These are phyloP conservation scores for Pestalotiopsis sp. DNA, from an alignment of 2,329 filamentous ascomycete genomes.

Conservation along the genomic window DNA sequence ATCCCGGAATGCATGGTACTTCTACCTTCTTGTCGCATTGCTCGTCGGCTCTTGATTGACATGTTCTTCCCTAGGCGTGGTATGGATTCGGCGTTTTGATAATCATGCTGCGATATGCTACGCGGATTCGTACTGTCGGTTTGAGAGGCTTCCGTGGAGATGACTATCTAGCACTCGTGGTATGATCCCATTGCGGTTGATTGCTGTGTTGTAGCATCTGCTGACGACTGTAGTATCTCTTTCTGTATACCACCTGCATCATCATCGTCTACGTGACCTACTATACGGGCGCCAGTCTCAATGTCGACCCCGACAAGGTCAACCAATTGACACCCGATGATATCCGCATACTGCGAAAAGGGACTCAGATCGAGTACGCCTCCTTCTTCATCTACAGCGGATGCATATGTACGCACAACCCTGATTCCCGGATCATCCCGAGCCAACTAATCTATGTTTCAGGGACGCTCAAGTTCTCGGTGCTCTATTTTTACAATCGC, in stretches of 20 bases:
- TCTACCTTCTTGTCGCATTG: background rate
- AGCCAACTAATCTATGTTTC: background rate
- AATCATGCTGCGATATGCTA: conserved; percentile 20
- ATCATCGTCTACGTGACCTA: conserved; percentile 27
- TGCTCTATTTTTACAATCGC: conserved; percentile 30
- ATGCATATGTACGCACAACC: conserved; percentile 24
- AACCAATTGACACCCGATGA: conserved; percentile 22
- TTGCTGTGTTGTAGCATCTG: background rate
- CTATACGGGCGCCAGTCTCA: conserved; percentile 25
- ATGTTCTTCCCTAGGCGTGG: conserved; percentile 14
- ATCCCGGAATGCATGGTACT: conserved; percentile 23
- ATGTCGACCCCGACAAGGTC: conserved; percentile 22
- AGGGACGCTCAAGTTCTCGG: conserved; percentile 31
- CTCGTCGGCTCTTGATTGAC: background rate
- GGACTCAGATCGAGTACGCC: conserved; percentile 26
- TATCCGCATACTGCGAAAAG: conserved; percentile 21
- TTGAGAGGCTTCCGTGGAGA: conserved; percentile 22
- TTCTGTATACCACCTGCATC: conserved; percentile 25
- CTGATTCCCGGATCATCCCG: background rate
- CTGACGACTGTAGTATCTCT: conserved; percentile 21
- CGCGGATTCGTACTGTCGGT: conserved; percentile 22
- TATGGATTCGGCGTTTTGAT: conserved; percentile 20
- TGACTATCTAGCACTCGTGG: conserved; percentile 22
- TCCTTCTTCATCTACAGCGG: conserved; percentile 30
- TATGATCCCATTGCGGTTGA: conserved; percentile 10